These are phyloP conservation scores for Zymoseptoria passerinii DNA, from an alignment of 2,329 filamentous ascomycete species.

Conservation along the genomic window DNA sequence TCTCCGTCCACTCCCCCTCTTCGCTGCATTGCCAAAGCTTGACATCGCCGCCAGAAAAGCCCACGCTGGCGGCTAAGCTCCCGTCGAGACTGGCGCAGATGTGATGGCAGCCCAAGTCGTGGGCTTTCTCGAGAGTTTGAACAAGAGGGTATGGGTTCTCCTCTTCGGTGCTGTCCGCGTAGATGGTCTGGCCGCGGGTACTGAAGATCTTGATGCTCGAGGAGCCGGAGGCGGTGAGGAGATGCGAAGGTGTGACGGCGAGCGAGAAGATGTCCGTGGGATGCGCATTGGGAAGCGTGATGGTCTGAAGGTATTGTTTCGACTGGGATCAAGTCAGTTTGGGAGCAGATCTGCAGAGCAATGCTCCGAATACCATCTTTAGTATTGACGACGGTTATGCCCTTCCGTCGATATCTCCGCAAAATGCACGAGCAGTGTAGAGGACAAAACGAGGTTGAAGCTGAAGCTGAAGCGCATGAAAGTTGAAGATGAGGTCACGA, in stretches of 20 bases:
- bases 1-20: constrained; percentile 44
- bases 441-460: neutral
- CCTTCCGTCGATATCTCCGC: neutral
- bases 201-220: constrained; percentile 75
- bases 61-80: constrained; percentile 67
- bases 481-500: neutral
- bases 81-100: constrained; percentile 64
- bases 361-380: neutral
- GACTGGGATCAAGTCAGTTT: constrained; percentile 50
- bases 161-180: constrained; percentile 40
- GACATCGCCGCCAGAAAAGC: constrained; percentile 73
- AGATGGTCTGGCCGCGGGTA: constrained; percentile 42
- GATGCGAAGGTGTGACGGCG: constrained; percentile 32
- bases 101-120: constrained; percentile 88
- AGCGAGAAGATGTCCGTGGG: constrained; percentile 31
- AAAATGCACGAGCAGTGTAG: neutral
- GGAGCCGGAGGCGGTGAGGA: constrained; percentile 79
- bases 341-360: neutral
- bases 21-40: constrained; percentile 65
- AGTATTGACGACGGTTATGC: neutral
- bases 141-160: constrained; percentile 56
- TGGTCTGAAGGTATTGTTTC: constrained; percentile 93
- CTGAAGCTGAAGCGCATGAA: neutral
- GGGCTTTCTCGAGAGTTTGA: constrained; percentile 71
- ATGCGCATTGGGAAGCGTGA: constrained; percentile 67